These are phyloP conservation scores for Suaeda aralocaspica DNA, from an alignment of 148 eudicot species.

Conservation along the genomic window DNA sequence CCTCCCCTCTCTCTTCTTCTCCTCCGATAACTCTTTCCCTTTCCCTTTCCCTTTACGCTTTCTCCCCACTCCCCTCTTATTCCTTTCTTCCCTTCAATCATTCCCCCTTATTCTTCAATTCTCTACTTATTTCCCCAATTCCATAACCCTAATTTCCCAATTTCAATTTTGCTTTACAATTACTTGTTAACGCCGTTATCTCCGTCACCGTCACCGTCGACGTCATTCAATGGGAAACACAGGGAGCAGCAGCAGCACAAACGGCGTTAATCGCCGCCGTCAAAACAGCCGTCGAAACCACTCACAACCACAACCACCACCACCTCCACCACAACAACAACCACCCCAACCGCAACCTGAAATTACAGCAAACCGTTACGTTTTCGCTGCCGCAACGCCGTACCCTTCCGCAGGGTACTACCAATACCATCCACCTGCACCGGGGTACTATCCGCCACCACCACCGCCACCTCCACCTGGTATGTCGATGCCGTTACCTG, in stretches of 20 bases:
- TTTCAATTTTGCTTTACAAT: no score
- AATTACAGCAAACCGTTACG: conserved; percentile 52
- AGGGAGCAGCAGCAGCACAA: conserved; percentile 40
- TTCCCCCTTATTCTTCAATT: no score
- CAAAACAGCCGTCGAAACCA: conserved; percentile 34
- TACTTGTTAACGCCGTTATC: no score
- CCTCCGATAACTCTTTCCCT: no score
- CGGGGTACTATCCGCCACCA: conserved; percentile 53
- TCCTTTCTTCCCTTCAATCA: no score
- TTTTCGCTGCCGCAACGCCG: conserved; percentile 75
- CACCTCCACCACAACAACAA: background rate
- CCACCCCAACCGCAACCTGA: conserved; percentile 41
- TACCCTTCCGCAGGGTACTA: conserved; percentile 59
- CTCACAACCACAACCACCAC: conserved; percentile 38
- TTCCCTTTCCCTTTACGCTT: no score
- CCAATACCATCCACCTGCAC: conserved; percentile 43
- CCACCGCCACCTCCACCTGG: conserved; percentile 40
- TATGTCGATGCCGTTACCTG: conserved; percentile 59
- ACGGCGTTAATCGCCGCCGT: conserved; percentile 40
- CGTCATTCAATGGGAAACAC: conserved; percentile 65
- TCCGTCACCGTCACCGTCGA: no score
- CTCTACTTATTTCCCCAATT: no score
- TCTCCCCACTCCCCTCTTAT: no score
- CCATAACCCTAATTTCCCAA: no score
- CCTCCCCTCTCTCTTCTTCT: no score